Evolutionary conservation across 2,329 filamentous ascomycete species (phyloP), one percentile per base, ranked within the genome.

Genomic region (Aquanectria penicillioides): DNA sequence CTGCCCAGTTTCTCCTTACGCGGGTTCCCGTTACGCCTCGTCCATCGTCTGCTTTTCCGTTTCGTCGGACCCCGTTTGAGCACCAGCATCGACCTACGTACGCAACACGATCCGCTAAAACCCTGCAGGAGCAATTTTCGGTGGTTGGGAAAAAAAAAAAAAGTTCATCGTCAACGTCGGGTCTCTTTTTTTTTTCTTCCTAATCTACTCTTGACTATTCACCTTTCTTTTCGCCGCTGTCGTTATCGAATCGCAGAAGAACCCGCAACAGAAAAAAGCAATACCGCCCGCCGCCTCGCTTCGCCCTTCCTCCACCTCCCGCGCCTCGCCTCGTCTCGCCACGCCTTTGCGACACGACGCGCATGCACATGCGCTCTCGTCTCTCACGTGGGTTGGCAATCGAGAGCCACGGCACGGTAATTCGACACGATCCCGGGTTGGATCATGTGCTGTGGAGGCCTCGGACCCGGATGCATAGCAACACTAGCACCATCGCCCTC

Each of bases 361-460:
- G 44, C 33, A 49, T 56, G 22, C 33, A 6, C 20, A 29, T 28
- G 33, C 28, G 51, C 43, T 17, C 50, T n/a, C n/a, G n/a, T n/a
- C 17, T 28, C 34, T 48, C 43, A 41, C 52, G 52, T 41, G 52
- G 40, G 23, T 25, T 17, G 43, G 28, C 28, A 20, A 36, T 20
- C 22, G 17, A 20, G 29, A 34, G 22, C 5, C 18, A 20, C 44
- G 33, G 5, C 31, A 26, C 3, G 18, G 15, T 22, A 18, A 18
- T n/a, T 49, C 29, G 34, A 46, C 28, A 28, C 36, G 36, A 41
- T 13, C 31, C 40, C 34, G 23, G 20, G n/a, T 38, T 34, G 33
- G 38, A 57, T 36, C 54, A 57, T 51, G 54, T 41, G 54, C 47
- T 22, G 38, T 50, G 47, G 54, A 26, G 34, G 54, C 40, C 54